phyloP scores from a whole-genome alignment of 148 eudicot genomes.

The Gaultheria prostrata region DNA sequence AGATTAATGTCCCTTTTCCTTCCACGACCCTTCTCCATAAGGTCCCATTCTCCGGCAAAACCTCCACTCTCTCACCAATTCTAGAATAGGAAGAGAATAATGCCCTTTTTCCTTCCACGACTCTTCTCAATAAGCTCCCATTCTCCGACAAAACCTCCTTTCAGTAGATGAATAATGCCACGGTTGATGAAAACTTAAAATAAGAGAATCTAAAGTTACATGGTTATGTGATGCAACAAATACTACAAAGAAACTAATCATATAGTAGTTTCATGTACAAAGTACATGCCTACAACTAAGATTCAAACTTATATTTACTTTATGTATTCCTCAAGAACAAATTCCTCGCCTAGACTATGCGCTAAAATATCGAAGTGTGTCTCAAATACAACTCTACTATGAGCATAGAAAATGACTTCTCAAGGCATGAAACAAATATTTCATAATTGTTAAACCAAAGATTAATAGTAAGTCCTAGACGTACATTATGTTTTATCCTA shows the following conservation, averaged over 20 bases:
- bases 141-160: too few relatives aligned
- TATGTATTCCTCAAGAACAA: background rate
- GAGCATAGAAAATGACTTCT: background rate
- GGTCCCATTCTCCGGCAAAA: background rate
- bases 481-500: background rate
- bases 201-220: background rate
- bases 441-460: background rate
- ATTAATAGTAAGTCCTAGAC: background rate
- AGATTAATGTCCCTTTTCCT: background rate
- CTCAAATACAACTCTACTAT: background rate
- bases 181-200: background rate
- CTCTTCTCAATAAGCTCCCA: background rate
- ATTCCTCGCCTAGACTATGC: background rate
- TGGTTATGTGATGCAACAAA: background rate
- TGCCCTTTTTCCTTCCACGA: background rate
- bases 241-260: background rate
- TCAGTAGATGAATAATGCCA: background rate
- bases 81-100: too few relatives aligned
- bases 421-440: background rate
- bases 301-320: background rate
- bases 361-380: background rate
- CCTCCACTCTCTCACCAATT: background rate
- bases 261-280: background rate
- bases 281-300: background rate
- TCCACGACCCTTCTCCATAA: background rate